A percentile compares a stretch with the other conserved stretches of the same genome.
Conservation (phyloP, 169 alveolate species). For the Cardiosporidium cionae region DNA sequence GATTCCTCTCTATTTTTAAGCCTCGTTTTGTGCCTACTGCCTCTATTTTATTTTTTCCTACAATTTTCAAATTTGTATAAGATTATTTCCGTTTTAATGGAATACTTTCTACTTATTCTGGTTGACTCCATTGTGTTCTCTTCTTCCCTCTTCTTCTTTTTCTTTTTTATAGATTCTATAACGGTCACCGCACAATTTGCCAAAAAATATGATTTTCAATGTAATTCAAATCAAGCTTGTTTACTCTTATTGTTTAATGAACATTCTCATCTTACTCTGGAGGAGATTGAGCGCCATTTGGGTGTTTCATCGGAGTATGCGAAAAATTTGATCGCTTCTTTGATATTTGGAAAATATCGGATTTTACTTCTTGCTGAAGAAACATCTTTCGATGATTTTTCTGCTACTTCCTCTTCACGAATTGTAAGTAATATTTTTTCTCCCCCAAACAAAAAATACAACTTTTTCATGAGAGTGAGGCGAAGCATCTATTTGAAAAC, state of each 20-base stretch:
- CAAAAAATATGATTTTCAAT: slow-evolving; percentile 36
- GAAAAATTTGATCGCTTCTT: no score
- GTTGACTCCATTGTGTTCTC: neutral
- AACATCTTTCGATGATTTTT: no score
- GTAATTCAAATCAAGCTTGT: slow-evolving; percentile 59
- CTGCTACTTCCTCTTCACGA: no score
- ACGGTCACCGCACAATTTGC: slow-evolving; percentile 30
- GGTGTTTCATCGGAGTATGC: no score
- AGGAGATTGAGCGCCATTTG: neutral
- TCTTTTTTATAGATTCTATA: slow-evolving; percentile 21
- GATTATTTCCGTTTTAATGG: neutral
- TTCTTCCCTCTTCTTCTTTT: neutral
- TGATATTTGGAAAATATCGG: no score
- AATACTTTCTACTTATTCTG: neutral
- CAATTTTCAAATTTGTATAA: neutral
- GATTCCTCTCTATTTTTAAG: no score
- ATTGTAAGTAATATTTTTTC: no score
- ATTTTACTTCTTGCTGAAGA: no score
- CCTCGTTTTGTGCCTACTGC: no score
- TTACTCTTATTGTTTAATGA: slow-evolving; percentile 55
- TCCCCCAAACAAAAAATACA: no score
- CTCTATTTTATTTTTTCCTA: neutral
- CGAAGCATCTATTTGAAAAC: no score
- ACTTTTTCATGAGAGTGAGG: no score
- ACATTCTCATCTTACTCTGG: neutral